Conservation (phyloP, 1,284 basidiomycete genomes). For the Moesziomyces sp. region DNA sequence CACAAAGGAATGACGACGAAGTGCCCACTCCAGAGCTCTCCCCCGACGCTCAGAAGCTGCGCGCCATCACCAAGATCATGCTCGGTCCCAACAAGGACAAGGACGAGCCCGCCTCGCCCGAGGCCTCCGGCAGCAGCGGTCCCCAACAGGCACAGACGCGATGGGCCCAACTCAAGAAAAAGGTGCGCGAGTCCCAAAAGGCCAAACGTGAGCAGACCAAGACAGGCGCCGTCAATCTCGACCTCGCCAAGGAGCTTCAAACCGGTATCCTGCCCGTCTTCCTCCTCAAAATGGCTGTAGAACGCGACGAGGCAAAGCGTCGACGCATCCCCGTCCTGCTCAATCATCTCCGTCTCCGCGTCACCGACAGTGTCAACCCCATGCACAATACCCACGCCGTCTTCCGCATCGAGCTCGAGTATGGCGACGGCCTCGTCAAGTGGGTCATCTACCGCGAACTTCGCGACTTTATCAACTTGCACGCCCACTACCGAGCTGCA, state of each 20-base stretch:
- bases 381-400: conserved; percentile 81
- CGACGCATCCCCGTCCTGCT: conserved; percentile 87
- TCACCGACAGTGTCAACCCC: conserved; percentile 86
- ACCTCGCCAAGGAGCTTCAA: conserved; percentile 49
- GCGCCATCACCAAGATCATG: conserved; percentile 56
- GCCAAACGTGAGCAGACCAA: conserved; percentile 44
- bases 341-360: conserved; percentile 83
- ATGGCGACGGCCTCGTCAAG: conserved; percentile 86
- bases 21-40: conserved; percentile 40
- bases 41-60: conserved; percentile 37
- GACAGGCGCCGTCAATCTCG: conserved; percentile 33
- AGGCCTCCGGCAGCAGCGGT: conserved; percentile 13
- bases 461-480: conserved; percentile 89
- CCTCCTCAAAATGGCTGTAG: conserved; percentile 83
- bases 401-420: conserved; percentile 94
- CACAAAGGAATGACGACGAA: conserved; percentile 12
- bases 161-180: conserved; percentile 53
- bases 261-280: conserved; percentile 50
- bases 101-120: conserved; percentile 11
- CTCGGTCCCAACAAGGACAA: conserved; percentile 28
- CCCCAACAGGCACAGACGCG: conserved; percentile 26
- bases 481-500: conserved; percentile 89
- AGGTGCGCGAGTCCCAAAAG: conserved; percentile 50
- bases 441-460: conserved; percentile 97
- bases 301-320: conserved; percentile 86